Conservation (phyloP, 148 eudicot species). For the Pharnaceum exiguum region DNA sequence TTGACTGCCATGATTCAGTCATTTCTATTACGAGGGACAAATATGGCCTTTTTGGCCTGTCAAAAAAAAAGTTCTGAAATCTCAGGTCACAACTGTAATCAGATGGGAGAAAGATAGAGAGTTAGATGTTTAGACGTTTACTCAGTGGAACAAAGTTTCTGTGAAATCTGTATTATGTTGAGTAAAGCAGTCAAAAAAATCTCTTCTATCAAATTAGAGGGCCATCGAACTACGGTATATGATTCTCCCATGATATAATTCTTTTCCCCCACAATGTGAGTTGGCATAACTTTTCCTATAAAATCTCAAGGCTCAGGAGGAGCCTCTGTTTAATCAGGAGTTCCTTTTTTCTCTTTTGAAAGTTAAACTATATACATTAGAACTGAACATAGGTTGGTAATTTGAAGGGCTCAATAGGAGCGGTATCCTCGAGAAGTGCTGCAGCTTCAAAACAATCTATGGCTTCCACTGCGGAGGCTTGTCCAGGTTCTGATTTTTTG, state of each 20-base stretch:
- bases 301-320: neutral
- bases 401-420: conserved; percentile 83
- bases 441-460: conserved; percentile 85
- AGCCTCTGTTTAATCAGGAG: neutral
- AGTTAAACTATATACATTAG: neutral
- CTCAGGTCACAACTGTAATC: too few species aligned
- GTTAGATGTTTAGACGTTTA: too few species aligned
- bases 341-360: neutral
- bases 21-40: too few species aligned
- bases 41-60: too few species aligned
- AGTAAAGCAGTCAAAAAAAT: neutral
- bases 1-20: too few species aligned
- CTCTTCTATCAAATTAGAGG: neutral
- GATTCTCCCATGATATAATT: neutral
- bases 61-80: too few species aligned
- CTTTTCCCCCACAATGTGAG: neutral
- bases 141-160: too few species aligned
- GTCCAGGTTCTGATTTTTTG: conserved; percentile 39
- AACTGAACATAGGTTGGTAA: conserved; percentile 3
- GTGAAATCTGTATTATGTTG: conserved; percentile 1
- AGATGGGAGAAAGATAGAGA: too few species aligned
- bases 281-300: neutral
- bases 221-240: neutral
- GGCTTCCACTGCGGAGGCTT: conserved; percentile 47
- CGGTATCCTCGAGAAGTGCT: conserved; percentile 57